Percentiles rank a stretch among this genome's conserved stretches.
Evolutionary conservation across 257 asterid genomes (phyloP).

Genomic region (Ilex aquifolium): DNA sequence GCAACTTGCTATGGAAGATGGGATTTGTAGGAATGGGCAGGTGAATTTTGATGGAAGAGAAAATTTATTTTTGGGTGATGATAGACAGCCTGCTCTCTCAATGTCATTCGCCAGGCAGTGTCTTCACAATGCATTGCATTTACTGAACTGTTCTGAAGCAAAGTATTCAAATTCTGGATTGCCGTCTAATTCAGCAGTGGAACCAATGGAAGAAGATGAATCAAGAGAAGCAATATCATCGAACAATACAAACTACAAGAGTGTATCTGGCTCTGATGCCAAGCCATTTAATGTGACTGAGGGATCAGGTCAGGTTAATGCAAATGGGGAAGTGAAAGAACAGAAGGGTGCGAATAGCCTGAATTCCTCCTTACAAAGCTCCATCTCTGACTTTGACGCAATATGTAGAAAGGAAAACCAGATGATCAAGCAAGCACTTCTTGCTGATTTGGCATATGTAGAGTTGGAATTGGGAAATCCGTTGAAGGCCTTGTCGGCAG

Average conservation of each 20-base stretch:
- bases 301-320: slow-evolving; percentile 30
- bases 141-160: slow-evolving; percentile 46
- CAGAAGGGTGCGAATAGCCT: slow-evolving; percentile 48
- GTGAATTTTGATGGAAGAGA: slow-evolving; percentile 21
- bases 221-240: slow-evolving; percentile 31
- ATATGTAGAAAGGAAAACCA: slow-evolving; percentile 49
- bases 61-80: slow-evolving; percentile 26
- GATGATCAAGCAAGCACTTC: slow-evolving; percentile 56
- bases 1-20: slow-evolving; percentile 47
- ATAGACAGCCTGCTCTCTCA: slow-evolving; percentile 44
- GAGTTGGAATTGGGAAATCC: slow-evolving; percentile 73
- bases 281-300: slow-evolving; percentile 28
- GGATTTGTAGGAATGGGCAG: slow-evolving; percentile 27
- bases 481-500: slow-evolving; percentile 46
- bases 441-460: slow-evolving; percentile 75
- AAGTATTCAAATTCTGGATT: slow-evolving; percentile 28
- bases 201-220: slow-evolving; percentile 37
- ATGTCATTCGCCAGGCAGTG: slow-evolving; percentile 59
- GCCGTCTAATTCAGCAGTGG: slow-evolving; percentile 20
- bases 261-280: slow-evolving; percentile 29
- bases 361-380: slow-evolving; percentile 37
- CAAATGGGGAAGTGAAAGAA: slow-evolving; percentile 72
- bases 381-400: slow-evolving; percentile 44
- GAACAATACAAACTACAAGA: slow-evolving; percentile 28
- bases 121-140: slow-evolving; percentile 61